Evolutionary conservation across 2,329 filamentous ascomycete genomes (phyloP).

Genomic region (Colletotrichum sp.): DNA sequence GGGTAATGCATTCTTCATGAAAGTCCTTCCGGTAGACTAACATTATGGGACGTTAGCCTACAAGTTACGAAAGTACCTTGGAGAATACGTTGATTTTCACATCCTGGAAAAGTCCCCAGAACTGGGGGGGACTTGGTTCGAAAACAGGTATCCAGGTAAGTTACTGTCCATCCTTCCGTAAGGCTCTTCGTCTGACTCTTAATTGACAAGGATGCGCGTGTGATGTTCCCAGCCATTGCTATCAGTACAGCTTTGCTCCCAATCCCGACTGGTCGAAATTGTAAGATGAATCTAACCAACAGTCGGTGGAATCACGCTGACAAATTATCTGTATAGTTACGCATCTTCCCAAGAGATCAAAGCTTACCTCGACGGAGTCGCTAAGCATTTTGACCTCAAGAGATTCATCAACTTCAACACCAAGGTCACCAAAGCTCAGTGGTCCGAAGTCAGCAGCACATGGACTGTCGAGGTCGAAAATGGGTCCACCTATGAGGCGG

Average conservation of each 20-base stretch:
- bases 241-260: not conserved
- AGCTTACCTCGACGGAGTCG: not conserved
- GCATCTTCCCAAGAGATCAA: not conserved
- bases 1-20: not conserved
- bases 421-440: not conserved
- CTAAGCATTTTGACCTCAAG: not conserved
- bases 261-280: not conserved
- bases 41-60: not conserved
- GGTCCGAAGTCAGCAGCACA: not conserved
- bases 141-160: not conserved
- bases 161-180: fast-evolving
- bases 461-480: not conserved
- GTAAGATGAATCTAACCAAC: not conserved
- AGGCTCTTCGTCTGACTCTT: fast-evolving
- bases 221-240: not conserved
- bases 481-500: not conserved
- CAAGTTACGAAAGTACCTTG: not conserved
- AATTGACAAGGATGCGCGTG: not conserved
- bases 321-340: not conserved
- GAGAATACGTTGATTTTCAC: not conserved
- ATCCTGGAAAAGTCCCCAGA: not conserved
- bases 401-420: not conserved
- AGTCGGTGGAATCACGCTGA: not conserved
- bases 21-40: not conserved
- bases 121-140: not conserved